A percentile compares a stretch with the other conserved stretches of the same genome.
Conservation (phyloP, 1,284 basidiomycete genomes). For the Earliella scabrosa region DNA sequence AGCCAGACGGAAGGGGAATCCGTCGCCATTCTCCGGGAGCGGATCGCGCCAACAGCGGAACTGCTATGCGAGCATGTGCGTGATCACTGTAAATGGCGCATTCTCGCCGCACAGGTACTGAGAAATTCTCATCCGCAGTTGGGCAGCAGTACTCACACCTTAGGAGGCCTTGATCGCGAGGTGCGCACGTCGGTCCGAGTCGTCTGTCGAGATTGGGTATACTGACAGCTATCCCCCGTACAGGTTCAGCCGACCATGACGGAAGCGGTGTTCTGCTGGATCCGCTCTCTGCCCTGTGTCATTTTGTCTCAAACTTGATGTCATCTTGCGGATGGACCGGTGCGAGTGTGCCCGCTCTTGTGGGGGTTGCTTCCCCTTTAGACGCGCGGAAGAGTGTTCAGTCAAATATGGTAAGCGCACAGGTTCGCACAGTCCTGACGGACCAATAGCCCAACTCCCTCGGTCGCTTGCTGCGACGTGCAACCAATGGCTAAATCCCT, state of each 20-base stretch:
- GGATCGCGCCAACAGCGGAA: neutral
- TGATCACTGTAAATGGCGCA: neutral
- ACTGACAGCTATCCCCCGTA: neutral
- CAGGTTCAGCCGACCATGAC: neutral
- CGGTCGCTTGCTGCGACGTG: neutral
- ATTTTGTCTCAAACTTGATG: neutral
- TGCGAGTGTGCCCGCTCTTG: neutral
- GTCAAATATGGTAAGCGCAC: neutral
- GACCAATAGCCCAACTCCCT: slow-evolving; percentile 12
- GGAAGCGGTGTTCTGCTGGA: slow-evolving; percentile 5
- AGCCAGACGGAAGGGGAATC: neutral
- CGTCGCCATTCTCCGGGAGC: neutral
- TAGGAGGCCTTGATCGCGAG: no score
- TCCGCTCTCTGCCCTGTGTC: slow-evolving; percentile 8
- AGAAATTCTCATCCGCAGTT: slow-evolving; percentile 2
- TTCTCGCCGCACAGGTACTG: neutral
- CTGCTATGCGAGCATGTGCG: slow-evolving; percentile 2
- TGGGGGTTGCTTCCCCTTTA: no score
- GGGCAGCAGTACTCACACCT: no score
- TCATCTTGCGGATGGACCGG: neutral
- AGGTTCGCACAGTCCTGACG: neutral
- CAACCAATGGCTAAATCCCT: slow-evolving; percentile 10
- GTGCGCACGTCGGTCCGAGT: neutral
- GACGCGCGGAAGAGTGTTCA: no score
- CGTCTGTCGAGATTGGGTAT: no score